Base-by-base conservation (phyloP, 169 alveolate genomes). In the Hepatocystis sp. region DNA sequence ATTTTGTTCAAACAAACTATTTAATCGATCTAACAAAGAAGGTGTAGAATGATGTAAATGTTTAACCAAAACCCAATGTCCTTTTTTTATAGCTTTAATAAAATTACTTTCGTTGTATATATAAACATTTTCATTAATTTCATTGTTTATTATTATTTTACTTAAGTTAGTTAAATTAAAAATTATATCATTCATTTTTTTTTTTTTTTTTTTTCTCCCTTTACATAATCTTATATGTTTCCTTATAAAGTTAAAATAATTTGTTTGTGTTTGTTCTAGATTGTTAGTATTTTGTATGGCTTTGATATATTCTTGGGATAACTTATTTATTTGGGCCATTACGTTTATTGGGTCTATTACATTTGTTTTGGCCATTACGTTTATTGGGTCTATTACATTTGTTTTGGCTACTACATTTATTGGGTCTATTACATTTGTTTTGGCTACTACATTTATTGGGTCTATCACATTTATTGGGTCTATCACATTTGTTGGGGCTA, bases 11-110 rank as follows among this genome's bases (percentile, higher is more conserved):
- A 98, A 85, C 21, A 97, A 68, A 15, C 99, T 93, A 81, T 98
- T 98, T 25, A 97, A 66, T 63, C 99, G 93, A 68, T 97, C 99
- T 34, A 98, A 71, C 27, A 98, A 94, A 13, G 99, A 96, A 2
- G 98, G 95, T 17, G 95, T 91, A 66, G 98, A 94, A 60, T 93
- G 89, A 88, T 97, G 97, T 23, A 96, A 94, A 68, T 96, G 94
- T 52, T 94, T 97, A 53, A 98, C 71, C 21, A 97, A 90, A 25
- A 97, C 91, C 98, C 99, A 96, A 56, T 95, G 95, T 3, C 99
- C 99, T 17, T 89, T 85, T 66, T 93, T 93, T 27, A 98, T 95
- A 2, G 99, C 94, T 67, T 91, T 88, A 8, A 97, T 93, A 60
- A 97, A 89, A 23, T 93, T 90, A 8, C 98, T 94, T 71, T 96